Percentiles rank a stretch among this genome's conserved stretches.
These are phyloP conservation scores for Phyllosticta citribraziliensis DNA, from an alignment of 2,329 filamentous ascomycete species.

Conservation along the genomic window DNA sequence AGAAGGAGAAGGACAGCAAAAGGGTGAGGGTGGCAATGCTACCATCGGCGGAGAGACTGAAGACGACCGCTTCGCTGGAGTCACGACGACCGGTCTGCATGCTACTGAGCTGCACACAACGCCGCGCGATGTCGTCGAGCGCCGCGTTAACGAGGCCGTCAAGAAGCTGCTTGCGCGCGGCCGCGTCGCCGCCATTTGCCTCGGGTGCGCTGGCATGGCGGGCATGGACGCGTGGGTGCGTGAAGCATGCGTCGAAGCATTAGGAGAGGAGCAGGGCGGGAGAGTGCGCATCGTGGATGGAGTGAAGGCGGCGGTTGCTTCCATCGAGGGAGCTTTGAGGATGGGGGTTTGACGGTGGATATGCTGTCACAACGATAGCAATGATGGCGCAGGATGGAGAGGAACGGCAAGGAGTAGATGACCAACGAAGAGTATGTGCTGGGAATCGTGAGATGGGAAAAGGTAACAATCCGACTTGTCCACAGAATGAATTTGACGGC, in stretches of 20 bases:
- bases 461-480: too few relatives aligned
- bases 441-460: too few relatives aligned
- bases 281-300: slow-evolving; percentile 69
- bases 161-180: slow-evolving; percentile 50
- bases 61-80: slow-evolving; percentile 58
- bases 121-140: slow-evolving; percentile 35
- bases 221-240: slow-evolving; percentile 71
- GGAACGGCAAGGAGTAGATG: too few relatives aligned
- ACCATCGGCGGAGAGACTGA: slow-evolving; percentile 6
- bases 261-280: slow-evolving; percentile 50
- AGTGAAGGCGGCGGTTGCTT: slow-evolving; percentile 57
- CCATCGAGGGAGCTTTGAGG: slow-evolving; percentile 45
- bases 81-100: slow-evolving; percentile 70
- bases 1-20: neutral
- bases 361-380: too few relatives aligned
- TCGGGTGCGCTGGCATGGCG: slow-evolving; percentile 88
- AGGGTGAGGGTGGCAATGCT: neutral
- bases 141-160: slow-evolving; percentile 58
- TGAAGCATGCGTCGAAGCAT: slow-evolving; percentile 53
- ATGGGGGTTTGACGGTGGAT: slow-evolving; percentile 19
- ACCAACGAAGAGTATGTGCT: too few relatives aligned
- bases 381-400: too few relatives aligned
- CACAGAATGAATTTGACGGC: too few relatives aligned
- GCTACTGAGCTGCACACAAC: slow-evolving; percentile 70
- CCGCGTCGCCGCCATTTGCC: slow-evolving; percentile 58